Conservation (phyloP, 495 filamentous ascomycete genomes). For the Neurospora sp. region DNA sequence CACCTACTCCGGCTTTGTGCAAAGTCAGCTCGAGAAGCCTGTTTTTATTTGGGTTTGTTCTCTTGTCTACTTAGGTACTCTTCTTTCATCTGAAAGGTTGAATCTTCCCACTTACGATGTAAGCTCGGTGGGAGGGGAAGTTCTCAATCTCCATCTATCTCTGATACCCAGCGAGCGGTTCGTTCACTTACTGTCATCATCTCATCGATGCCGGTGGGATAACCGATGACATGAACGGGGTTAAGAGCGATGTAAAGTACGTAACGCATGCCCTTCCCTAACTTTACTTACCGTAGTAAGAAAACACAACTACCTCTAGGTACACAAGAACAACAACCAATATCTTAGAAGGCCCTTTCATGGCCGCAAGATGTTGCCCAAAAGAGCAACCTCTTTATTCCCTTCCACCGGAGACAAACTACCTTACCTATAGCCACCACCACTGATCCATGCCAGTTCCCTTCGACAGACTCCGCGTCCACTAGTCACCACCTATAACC, state of each 20-base stretch:
- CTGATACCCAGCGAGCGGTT: background rate
- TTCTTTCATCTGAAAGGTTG: background rate
- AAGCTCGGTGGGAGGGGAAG: background rate
- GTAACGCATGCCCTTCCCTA: background rate
- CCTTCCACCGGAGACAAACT: background rate
- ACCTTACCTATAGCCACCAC: background rate
- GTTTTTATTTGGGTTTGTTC: background rate
- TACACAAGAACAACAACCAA: background rate
- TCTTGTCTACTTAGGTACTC: background rate
- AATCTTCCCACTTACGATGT: background rate
- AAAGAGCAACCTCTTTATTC: background rate
- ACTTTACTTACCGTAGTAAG: background rate
- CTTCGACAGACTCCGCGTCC: background rate
- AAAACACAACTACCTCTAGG: background rate
- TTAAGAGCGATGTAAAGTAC: background rate
- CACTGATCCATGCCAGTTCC: background rate
- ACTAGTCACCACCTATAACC: background rate
- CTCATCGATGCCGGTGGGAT: background rate
- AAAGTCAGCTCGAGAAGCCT: background rate
- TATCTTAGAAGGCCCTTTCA: background rate
- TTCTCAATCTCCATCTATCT: background rate
- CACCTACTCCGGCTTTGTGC: background rate
- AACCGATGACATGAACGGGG: background rate
- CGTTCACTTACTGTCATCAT: background rate
- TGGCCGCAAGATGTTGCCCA: background rate